These are phyloP conservation scores for Ilyonectria mors-panacis DNA, from an alignment of 2,329 filamentous ascomycete species.

Conservation along the genomic window DNA sequence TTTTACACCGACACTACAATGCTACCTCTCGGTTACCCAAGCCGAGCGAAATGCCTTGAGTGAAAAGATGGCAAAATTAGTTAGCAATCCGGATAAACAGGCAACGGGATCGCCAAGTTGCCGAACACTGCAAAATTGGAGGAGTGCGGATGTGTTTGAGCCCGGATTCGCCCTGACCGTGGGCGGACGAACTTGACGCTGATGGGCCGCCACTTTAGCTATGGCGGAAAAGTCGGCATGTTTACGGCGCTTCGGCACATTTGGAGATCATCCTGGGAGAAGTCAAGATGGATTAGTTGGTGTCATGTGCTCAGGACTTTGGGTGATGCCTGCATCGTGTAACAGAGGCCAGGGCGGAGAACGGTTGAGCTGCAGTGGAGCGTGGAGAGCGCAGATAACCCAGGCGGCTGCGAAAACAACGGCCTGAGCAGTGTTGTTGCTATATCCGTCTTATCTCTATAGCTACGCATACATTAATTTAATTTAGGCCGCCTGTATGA, in stretches of 20 bases:
- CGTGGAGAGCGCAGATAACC: background rate
- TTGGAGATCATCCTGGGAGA: background rate
- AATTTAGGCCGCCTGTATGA: background rate
- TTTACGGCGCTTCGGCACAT: background rate
- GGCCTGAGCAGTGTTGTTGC: background rate
- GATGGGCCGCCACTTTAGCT: background rate
- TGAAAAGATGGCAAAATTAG: background rate
- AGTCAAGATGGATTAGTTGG: background rate
- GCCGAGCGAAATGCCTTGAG: background rate
- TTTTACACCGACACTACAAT: conserved; percentile 12
- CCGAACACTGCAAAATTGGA: background rate
- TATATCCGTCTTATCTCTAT: background rate
- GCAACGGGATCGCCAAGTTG: background rate
- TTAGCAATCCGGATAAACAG: background rate
- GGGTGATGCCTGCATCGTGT: background rate
- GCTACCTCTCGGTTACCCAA: conserved; percentile 17
- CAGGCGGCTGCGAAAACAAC: conserved; percentile 1
- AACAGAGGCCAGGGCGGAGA: background rate
- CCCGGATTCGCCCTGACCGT: conserved; percentile 4
- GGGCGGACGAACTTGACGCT: conserved; percentile 27
- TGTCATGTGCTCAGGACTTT: background rate
- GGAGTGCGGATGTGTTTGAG: conserved; percentile 23
- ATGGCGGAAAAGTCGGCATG: background rate
- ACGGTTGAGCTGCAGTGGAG: background rate
- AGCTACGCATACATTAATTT: too few relatives aligned